Evolutionary conservation across 345 rosid species (phyloP).

Genomic region (Moricandia moricandioides): DNA sequence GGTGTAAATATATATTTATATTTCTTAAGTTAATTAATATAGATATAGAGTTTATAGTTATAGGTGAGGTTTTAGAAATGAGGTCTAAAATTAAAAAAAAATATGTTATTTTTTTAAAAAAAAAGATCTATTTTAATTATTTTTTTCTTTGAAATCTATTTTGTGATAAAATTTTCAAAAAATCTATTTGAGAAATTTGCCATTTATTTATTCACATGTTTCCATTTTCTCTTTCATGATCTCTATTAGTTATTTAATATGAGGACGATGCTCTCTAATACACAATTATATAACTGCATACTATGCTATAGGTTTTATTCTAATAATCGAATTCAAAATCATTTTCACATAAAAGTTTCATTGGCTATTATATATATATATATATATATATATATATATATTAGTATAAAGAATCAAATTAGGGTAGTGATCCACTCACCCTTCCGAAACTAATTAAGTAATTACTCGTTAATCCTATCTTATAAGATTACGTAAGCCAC

Average conservation of each 20-base stretch:
- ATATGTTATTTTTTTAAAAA: no score
- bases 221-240: neutral
- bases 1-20: no score
- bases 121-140: no score
- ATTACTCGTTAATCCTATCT: constrained; percentile 26
- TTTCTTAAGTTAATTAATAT: no score
- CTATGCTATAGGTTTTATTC: no score
- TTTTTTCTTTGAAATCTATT: no score
- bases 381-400: no score
- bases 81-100: no score
- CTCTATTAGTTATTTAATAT: neutral
- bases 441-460: constrained; percentile 14
- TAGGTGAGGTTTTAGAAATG: no score
- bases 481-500: constrained; percentile 30
- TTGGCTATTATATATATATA: neutral
- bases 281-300: neutral
- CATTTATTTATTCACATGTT: neutral
- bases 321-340: neutral
- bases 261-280: neutral
- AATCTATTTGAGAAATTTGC: no score
- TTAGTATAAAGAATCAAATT: neutral
- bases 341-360: neutral
- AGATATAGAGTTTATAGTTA: no score
- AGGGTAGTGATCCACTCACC: constrained; percentile 22
- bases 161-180: no score